Percentiles rank a stretch among this genome's conserved stretches.
Conservation (phyloP, 1,284 basidiomycete species). For the Ustilago cynodontis region DNA sequence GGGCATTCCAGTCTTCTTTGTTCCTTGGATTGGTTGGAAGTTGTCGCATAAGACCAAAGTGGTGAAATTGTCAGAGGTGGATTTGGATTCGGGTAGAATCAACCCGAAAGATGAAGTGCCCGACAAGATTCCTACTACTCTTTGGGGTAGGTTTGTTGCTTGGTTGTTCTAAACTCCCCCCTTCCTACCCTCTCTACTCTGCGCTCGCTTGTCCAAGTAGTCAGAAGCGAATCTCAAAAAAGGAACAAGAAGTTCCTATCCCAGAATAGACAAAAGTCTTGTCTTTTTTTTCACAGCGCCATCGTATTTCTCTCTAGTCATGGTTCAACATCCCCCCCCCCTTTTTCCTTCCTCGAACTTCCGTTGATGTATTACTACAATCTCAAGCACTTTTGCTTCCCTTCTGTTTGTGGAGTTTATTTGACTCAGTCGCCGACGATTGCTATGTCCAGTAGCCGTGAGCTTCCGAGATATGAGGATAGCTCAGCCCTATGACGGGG, state of each 20-base stretch:
- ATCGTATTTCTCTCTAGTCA: conserved; percentile 2
- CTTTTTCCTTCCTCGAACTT: not conserved
- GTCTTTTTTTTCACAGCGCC: not conserved
- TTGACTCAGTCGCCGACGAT: not conserved
- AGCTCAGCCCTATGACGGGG: too few species aligned
- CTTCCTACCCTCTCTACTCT: too few species aligned
- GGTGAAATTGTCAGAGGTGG: conserved; percentile 52
- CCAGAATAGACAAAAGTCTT: too few species aligned
- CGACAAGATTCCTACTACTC: conserved; percentile 21
- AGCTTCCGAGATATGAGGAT: too few species aligned
- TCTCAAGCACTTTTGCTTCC: too few species aligned
- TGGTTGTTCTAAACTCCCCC: conserved; percentile 38
- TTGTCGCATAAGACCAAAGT: conserved; percentile 73
- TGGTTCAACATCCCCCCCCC: conserved; percentile 24
- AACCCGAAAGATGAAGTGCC: conserved; percentile 30
- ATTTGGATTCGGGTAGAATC: conserved; percentile 75
- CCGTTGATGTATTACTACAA: too few species aligned
- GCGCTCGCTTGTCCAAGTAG: too few species aligned
- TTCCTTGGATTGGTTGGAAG: conserved; percentile 78
- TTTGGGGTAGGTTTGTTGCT: conserved; percentile 42
- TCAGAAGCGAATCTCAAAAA: too few species aligned
- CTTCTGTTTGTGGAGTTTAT: too few species aligned
- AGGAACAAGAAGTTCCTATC: not conserved
- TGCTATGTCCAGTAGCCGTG: too few species aligned
- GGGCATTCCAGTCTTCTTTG: conserved; percentile 79